Evolutionary conservation across 768 basidiomycete genomes (phyloP), one percentile per base, ranked within the genome.

Genomic region (Gymnopilus dilepis): DNA sequence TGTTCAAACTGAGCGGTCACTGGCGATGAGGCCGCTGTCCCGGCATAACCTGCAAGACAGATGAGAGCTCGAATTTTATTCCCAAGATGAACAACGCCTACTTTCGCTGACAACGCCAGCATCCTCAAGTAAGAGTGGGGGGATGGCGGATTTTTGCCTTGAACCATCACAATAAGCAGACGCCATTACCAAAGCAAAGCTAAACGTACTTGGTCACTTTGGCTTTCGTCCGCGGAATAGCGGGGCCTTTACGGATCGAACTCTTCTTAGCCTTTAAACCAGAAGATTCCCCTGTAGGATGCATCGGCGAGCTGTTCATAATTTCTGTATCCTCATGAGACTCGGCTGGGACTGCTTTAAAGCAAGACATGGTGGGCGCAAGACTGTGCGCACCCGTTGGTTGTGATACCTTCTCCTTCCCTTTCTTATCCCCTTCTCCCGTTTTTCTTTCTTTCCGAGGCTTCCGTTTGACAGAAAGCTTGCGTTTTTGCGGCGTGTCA

Each of bases 21-120:
- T 9, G 90, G 90, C 1, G 90, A 91, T 2, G 90, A 91, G 2
- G 90, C 86, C 2, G 88, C 89, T 15, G 90, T 91, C 28, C 85
- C 85, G 13, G 87, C 82, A 69, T 86, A 86, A 41, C 83, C 90
- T 85, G 64, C 19, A 38, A 37, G 56, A 57, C 6, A 17, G 30
- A 31, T 50, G 56, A 47, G 50, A 69, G 51, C 41, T 58, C 60
- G 54, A 56, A 33, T 28, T 63, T 47, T 40, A 17, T n/a, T n/a
- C n/a, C n/a, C 24, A 43, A 42, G 33, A 28, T 34, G 21, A 53
- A 38, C 7, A 13, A 41, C 7, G 65, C 71, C 64, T 64, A 89
- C 90, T 83, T 84, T 91, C 90, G 61, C 88, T 90, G 62, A 84
- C 73, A 30, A 77, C 80, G 19, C 78, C 84, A 6, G 74, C 69